These are phyloP conservation scores for Prunus mume DNA, from an alignment of 306 rosid genomes.

Conservation along the genomic window DNA sequence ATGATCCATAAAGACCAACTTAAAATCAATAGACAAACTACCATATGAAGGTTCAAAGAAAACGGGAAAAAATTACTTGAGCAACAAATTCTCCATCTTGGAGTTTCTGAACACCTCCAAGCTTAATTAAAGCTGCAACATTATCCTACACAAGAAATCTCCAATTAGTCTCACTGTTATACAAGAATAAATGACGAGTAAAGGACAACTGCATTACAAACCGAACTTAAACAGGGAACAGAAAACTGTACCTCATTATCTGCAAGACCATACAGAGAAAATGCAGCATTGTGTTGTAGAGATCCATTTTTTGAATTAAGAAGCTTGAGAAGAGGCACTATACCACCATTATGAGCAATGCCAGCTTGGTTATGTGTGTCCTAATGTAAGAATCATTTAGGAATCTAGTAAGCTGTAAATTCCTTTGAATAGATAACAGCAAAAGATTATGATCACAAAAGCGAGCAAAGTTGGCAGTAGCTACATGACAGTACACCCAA, in stretches of 20 bases:
- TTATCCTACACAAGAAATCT: constrained; percentile 54
- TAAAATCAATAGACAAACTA: background rate
- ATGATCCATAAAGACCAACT: background rate
- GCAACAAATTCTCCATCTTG: constrained; percentile 75
- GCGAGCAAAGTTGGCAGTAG: background rate
- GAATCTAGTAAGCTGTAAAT: background rate
- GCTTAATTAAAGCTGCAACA: constrained; percentile 63
- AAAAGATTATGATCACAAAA: background rate
- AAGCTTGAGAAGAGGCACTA: constrained; percentile 57
- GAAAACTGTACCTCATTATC: constrained; percentile 69
- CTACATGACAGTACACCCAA: background rate
- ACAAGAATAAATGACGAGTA: background rate
- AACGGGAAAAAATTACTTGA: constrained; percentile 45
- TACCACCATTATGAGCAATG: constrained; percentile 75
- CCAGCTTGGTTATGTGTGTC: constrained; percentile 90
- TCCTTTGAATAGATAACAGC: background rate
- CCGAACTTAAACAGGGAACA: background rate
- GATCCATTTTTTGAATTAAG: constrained; percentile 42
- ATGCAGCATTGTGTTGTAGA: constrained; percentile 62
- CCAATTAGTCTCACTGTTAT: background rate
- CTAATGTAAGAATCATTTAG: constrained; percentile 29
- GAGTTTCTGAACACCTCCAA: constrained; percentile 69
- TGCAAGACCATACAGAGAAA: constrained; percentile 69
- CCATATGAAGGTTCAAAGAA: background rate
- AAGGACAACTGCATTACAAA: background rate